Percentiles rank a stretch among this genome's conserved stretches.
Conservation (phyloP, 1,139 yeast species). For the Kodamaea fungicola region DNA sequence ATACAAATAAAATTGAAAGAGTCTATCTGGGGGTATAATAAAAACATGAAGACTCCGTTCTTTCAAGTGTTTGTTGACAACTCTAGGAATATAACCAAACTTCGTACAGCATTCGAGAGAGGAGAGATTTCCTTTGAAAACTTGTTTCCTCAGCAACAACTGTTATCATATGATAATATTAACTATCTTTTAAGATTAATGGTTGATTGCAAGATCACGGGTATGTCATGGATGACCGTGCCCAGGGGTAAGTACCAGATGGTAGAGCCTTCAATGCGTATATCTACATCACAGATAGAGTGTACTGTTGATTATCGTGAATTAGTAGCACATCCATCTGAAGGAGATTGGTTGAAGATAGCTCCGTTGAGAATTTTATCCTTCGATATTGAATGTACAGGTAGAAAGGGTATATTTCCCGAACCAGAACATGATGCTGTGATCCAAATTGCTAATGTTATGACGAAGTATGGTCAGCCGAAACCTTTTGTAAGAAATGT, state of each 20-base stretch:
- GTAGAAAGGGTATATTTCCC: slow-evolving; percentile 94
- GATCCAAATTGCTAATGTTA: slow-evolving; percentile 95
- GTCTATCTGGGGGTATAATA: slow-evolving; percentile 91
- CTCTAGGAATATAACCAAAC: slow-evolving; percentile 59
- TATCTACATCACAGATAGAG: slow-evolving; percentile 85
- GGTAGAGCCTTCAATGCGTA: slow-evolving; percentile 32
- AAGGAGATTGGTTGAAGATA: slow-evolving; percentile 90
- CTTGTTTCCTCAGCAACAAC: slow-evolving; percentile 49
- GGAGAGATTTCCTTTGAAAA: slow-evolving; percentile 72
- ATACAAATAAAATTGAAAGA: slow-evolving; percentile 70
- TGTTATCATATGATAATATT: slow-evolving; percentile 83
- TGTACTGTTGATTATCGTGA: slow-evolving; percentile 65
- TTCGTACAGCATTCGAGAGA: slow-evolving; percentile 78
- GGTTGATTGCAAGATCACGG: slow-evolving; percentile 89
- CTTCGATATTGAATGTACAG: slow-evolving; percentile 98
- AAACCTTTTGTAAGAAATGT: slow-evolving; percentile 92
- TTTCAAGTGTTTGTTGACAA: slow-evolving; percentile 68
- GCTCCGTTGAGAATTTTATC: slow-evolving; percentile 93
- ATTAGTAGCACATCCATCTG: slow-evolving; percentile 77
- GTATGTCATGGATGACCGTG: slow-evolving; percentile 96
- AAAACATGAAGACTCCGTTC: slow-evolving; percentile 74
- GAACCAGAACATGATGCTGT: slow-evolving; percentile 93
- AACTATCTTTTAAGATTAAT: slow-evolving; percentile 81
- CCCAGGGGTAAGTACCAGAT: slow-evolving; percentile 69
- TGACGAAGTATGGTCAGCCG: slow-evolving; percentile 72